Conservation (phyloP, 164 flowering plant species). For the Umbilicus rupestris region DNA sequence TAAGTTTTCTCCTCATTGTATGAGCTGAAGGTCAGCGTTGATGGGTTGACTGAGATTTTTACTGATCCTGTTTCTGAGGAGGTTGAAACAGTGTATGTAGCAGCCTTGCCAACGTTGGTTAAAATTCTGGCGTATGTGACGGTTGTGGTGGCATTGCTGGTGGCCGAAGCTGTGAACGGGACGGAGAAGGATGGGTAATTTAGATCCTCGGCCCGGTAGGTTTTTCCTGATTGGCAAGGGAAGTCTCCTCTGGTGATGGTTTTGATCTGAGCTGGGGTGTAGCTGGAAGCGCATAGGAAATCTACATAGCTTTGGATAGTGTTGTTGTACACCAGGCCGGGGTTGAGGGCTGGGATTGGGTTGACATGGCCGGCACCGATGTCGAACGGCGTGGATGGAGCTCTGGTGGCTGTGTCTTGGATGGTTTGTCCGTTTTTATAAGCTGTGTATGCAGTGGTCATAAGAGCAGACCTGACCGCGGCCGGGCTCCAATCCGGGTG, state of each 20-base stretch:
- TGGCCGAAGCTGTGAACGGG: constrained; percentile 23
- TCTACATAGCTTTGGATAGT: constrained; percentile 48
- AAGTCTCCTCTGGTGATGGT: constrained; percentile 22
- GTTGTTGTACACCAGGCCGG: constrained; percentile 78
- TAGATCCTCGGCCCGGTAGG: constrained; percentile 36
- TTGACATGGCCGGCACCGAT: constrained; percentile 80
- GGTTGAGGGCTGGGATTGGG: constrained; percentile 65
- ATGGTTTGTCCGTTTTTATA: constrained; percentile 42
- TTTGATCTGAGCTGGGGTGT: constrained; percentile 33
- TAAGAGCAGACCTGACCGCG: constrained; percentile 63
- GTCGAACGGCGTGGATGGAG: constrained; percentile 64
- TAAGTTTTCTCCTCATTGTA: constrained; percentile 45
- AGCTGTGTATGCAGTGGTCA: constrained; percentile 67
- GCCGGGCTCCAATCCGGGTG: constrained; percentile 88
- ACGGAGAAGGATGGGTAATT: constrained; percentile 87
- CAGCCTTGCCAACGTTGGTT: constrained; percentile 65
- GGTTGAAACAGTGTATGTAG: constrained; percentile 43
- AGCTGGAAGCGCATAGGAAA: constrained; percentile 72
- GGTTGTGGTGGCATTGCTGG: constrained; percentile 15
- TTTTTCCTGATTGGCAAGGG: constrained; percentile 33
- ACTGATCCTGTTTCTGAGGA: constrained; percentile 21
- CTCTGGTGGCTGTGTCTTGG: constrained; percentile 44
- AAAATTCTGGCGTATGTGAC: constrained; percentile 49
- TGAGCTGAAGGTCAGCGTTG: constrained; percentile 28
- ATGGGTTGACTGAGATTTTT: constrained; percentile 47